Evolutionary conservation across 148 eudicot species (phyloP).

Genomic region (Oxyria digyna): DNA sequence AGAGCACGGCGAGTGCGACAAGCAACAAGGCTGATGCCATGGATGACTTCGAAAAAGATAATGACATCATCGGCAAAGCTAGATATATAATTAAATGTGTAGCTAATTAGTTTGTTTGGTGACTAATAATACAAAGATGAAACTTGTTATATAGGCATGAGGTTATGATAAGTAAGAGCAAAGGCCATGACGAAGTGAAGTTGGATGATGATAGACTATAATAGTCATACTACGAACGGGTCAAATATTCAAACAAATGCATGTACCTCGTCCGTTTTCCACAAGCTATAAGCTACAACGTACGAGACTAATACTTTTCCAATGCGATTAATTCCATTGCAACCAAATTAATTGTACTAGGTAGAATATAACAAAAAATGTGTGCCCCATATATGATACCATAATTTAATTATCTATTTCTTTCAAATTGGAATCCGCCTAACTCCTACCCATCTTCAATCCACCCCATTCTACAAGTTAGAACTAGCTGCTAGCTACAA

Average conservation of each 20-base stretch:
- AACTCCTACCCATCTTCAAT: neutral
- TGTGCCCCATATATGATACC: neutral
- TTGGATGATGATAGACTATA: neutral
- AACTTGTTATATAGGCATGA: neutral
- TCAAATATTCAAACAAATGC: neutral
- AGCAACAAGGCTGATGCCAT: neutral
- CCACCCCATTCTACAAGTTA: neutral
- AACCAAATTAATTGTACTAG: neutral
- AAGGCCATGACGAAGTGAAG: neutral
- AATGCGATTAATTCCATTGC: neutral
- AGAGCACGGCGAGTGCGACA: neutral
- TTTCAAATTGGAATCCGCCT: neutral
- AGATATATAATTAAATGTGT: neutral
- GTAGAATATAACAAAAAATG: neutral
- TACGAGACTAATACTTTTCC: neutral
- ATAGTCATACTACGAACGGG: no score
- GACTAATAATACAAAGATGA: neutral
- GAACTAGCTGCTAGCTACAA: neutral
- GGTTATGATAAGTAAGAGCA: neutral
- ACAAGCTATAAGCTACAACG: neutral
- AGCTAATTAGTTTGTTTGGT: neutral
- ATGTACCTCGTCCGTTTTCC: neutral
- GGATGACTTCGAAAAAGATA: neutral
- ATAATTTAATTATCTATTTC: no score
- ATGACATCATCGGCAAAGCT: neutral